These are phyloP conservation scores for Sclerotinia nivalis DNA, from an alignment of 2,329 filamentous ascomycete genomes.

Conservation along the genomic window DNA sequence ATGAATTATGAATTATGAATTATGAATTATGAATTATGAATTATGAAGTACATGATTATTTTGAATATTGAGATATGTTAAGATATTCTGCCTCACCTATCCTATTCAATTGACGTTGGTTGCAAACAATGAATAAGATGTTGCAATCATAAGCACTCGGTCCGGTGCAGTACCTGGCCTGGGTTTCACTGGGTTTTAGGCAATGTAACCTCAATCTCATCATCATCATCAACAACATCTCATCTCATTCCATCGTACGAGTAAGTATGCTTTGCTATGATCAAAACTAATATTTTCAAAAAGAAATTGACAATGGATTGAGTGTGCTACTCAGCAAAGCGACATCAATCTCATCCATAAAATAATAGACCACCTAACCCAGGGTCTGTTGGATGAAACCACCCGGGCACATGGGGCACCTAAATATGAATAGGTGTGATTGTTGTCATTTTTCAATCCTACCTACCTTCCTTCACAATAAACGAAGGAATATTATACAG, in stretches of 20 bases:
- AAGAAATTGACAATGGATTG: no score
- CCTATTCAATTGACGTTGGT: neutral
- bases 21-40: no score
- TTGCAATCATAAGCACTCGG: neutral
- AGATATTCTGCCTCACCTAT: neutral
- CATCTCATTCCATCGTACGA: neutral
- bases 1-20: no score
- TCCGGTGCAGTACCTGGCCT: no score
- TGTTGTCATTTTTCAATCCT: neutral
- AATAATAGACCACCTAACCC: neutral
- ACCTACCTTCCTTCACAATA: conserved; percentile 4
- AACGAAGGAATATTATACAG: neutral
- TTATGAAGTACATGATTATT: neutral
- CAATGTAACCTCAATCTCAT: neutral
- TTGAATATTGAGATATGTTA: neutral
- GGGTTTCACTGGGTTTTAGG: neutral
- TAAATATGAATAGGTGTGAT: neutral
- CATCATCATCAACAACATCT: no score
- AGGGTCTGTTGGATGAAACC: neutral
- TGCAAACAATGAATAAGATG: neutral
- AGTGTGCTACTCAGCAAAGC: neutral
- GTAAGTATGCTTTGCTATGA: neutral
- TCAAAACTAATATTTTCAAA: neutral
- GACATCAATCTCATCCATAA: neutral
- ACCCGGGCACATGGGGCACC: neutral